Conservation (phyloP, 1,284 basidiomycete species). For the Wolfiporia cocos region DNA sequence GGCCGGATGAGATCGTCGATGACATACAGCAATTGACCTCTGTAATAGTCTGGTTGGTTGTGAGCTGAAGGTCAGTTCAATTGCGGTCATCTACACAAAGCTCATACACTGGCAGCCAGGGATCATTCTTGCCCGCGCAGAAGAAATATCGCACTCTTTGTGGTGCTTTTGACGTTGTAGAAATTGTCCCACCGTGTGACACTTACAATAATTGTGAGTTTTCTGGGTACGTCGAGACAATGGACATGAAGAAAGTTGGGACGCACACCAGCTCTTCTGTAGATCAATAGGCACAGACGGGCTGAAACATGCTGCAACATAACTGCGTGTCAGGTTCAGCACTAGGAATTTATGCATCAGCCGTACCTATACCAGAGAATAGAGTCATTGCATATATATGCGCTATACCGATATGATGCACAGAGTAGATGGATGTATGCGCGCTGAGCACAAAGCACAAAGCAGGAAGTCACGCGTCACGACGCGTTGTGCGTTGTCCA, state of each 20-base stretch:
- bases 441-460: no score
- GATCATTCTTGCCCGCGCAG: background rate
- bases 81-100: no score
- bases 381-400: no score
- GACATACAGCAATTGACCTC: slow-evolving; percentile 1
- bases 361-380: no score
- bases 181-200: background rate
- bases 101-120: background rate
- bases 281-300: background rate
- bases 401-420: no score
- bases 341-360: no score
- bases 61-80: background rate
- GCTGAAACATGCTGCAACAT: slow-evolving; percentile 1
- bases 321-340: no score
- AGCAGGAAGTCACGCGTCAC: no score
- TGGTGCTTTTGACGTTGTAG: background rate
- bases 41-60: background rate
- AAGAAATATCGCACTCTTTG: background rate
- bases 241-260: background rate
- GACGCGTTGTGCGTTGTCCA: no score
- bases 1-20: background rate
- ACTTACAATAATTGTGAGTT: background rate
- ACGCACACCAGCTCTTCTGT: background rate
- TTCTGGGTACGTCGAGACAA: background rate
- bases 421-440: no score